Conservation (phyloP, 768 basidiomycete genomes). For the Lactarius tabidus region DNA sequence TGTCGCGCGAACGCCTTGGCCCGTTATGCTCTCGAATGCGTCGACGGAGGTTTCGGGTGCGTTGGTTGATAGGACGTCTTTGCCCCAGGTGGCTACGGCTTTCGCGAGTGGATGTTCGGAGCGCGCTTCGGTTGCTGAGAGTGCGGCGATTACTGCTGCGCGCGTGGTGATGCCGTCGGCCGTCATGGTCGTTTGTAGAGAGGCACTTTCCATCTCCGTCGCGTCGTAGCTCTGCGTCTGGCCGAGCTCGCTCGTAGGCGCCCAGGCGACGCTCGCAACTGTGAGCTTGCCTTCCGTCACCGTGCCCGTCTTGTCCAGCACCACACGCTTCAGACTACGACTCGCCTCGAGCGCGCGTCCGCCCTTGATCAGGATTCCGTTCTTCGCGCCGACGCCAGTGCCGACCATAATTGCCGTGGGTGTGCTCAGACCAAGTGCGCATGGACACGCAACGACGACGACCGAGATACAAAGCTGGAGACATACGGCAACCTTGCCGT, state of each 20-base stretch:
- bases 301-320: slow-evolving; percentile 97
- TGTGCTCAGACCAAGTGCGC: slow-evolving; percentile 92
- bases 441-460: slow-evolving; percentile 97
- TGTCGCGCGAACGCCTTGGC: slow-evolving; percentile 78
- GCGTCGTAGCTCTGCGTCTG: slow-evolving; percentile 26
- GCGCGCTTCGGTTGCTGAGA: slow-evolving; percentile 81
- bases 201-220: slow-evolving; percentile 22
- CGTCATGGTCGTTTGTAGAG: slow-evolving; percentile 35
- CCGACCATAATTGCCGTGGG: slow-evolving; percentile 99
- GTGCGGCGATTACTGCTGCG: slow-evolving; percentile 67
- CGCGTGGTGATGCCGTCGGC: slow-evolving; percentile 61
- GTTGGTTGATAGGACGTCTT: slow-evolving; percentile 47
- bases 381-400: slow-evolving; percentile 93
- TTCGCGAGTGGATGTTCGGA: slow-evolving; percentile 97
- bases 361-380: slow-evolving; percentile 98
- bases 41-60: slow-evolving; percentile 55
- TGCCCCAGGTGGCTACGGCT: slow-evolving; percentile 83
- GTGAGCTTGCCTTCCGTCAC: slow-evolving; percentile 92
- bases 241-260: slow-evolving; percentile 36
- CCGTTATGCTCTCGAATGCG: slow-evolving; percentile 84
- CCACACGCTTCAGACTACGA: slow-evolving; percentile 71
- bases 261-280: slow-evolving; percentile 78
- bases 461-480: slow-evolving; percentile 97
- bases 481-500: slow-evolving; percentile 88
- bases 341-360: slow-evolving; percentile 93